Conservation (phyloP, 176 grass and related monocot species). For the Musa troglodytarum region DNA sequence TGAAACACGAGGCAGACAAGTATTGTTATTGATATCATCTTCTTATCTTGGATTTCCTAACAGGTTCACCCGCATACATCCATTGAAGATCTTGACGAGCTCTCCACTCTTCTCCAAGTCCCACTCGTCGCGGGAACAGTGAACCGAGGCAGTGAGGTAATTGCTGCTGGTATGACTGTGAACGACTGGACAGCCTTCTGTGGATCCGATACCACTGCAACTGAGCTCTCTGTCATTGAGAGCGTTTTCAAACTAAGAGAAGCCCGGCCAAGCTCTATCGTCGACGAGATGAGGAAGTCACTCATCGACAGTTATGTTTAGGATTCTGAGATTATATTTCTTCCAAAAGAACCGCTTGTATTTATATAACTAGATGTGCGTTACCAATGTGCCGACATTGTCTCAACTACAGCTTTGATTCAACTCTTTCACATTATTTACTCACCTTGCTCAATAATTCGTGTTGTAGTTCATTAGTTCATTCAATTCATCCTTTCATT, state of each 20-base stretch:
- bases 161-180: constrained; percentile 85
- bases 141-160: constrained; percentile 88
- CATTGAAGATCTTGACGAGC: constrained; percentile 93
- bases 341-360: background rate
- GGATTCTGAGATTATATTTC: background rate
- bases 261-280: constrained; percentile 52
- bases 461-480: no score
- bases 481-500: no score
- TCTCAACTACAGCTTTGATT: no score
- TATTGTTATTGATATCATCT: background rate
- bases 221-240: constrained; percentile 90
- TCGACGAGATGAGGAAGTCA: constrained; percentile 86
- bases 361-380: no score
- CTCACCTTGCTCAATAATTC: no score
- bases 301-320: constrained; percentile 93
- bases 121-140: constrained; percentile 89
- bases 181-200: constrained; percentile 99
- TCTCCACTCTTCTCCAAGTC: constrained; percentile 93
- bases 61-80: constrained; percentile 97
- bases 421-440: no score
- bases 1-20: background rate
- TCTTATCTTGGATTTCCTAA: background rate
- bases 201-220: constrained; percentile 79
- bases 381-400: no score
- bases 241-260: constrained; percentile 91